Evolutionary conservation across 495 filamentous ascomycete genomes (phyloP), one percentile per base, ranked within the genome.

Genomic region (Penicillium fimorum): DNA sequence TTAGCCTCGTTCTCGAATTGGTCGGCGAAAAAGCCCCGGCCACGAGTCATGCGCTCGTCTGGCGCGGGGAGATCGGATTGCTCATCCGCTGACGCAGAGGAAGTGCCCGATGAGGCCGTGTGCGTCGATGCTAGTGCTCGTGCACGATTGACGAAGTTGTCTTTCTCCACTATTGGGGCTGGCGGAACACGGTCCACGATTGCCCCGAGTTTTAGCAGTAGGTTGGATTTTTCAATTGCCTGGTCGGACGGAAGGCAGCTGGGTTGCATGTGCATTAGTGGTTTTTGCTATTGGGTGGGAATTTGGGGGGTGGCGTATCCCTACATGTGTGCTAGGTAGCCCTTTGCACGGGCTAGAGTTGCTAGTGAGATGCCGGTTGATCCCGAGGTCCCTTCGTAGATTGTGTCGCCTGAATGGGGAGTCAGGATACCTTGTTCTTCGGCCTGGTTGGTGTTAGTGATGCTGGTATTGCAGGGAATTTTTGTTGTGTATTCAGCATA

Each of bases 321-420:
- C 40, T 74, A 88, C 83, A 99, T 99, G 70, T 97, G 88, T 6
- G 92, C 91, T 40, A 87, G 79, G 70, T 97, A 97, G 17, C 95
- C 95, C 60, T 86, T 83, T 18, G 94, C 93, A 58, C 92, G 81
- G 37, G 90, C 91, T 45, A 99, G 79, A 3, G 88, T 87, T 4
- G 95, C 95, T 20, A 99, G 79, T 4, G 94, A 97, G 57, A 98
- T 96, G 5, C 93, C 92, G 0, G 91, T 96, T 51, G 87, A 92
- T 52, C 94, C 94, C 12, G 96, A 93, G 6, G 95, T 99, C 46
- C 95, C 94, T 75, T 99, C 94, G 74, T 97, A 99, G 63, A 99
- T 88, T 20, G 86, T 91, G 65, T 97, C 95, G 53, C 92, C 93
- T 22, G 87, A 85, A 63, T 88, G 76, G 0, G 95, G 94, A 5